Evolutionary conservation across 805 yeast genomes (phyloP), one percentile per base, ranked within the genome.

Genomic region (Kuraishia molischiana): DNA sequence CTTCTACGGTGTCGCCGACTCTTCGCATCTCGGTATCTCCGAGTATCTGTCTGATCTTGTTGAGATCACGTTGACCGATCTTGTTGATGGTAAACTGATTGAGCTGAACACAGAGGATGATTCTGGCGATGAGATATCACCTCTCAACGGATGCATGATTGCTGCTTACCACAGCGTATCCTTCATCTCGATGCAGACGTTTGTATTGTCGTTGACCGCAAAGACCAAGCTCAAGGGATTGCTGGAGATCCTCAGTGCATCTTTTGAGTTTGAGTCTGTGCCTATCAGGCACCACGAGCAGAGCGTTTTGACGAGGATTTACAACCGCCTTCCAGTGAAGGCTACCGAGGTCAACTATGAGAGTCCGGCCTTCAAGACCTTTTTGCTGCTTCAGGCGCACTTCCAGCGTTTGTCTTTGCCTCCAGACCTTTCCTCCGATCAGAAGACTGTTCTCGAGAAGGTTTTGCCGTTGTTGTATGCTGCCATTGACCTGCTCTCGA

Each of bases 1-100:
- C 41, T 92, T 72, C 53, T 92, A 92, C 52, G 95, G 87, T n/a
- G 71, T 85, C 5, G 64, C 64, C 30, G 84, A 79, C 42, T 64
- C 69, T 3, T 61, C 83, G 1, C 75, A 75, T 32, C 57, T 69
- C 22, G 95, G 94, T 0, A 55, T 90, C 5, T 85, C 95, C 2
- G 89, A 82, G 38, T 85, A 69, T 54, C 59, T 92, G 31, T 87
- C 97, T 0, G 96, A 87, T 34, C 52, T 86, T 10, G 81, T 90
- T 10, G 97, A 92, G 51, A 62, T 59, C 4, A 66, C 85, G 0
- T 50, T 90, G 44, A 67, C 66, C 24, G 94, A 85, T 17, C 62
- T 92, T 32, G 56, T 52, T 3, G 74, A 74, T 1, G 72, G 77
- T 1, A 74, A 74, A 24, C 50, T 89, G 41, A 66, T 92, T 32